phyloP scores from a whole-genome alignment of 148 eudicot species.

The Fagopyrum homotropicum region DNA sequence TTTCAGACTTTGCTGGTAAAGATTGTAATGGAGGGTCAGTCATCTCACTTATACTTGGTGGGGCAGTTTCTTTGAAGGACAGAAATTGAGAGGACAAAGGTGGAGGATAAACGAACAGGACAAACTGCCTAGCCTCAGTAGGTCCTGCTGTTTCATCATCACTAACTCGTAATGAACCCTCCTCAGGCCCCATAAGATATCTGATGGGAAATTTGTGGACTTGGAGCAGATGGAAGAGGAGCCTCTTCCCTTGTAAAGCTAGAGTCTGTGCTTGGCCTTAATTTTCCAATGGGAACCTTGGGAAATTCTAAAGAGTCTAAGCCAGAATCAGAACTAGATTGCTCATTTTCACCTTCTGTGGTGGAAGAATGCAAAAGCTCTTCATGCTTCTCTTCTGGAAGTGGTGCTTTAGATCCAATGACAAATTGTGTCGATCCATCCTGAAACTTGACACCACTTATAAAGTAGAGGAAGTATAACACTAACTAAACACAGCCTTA shows the following conservation, averaged over 20 bases:
- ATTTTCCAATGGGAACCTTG: constrained; percentile 64
- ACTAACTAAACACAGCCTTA: too few relatives aligned
- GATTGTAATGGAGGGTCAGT: not conserved
- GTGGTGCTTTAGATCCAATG: constrained; percentile 21
- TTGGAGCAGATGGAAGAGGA: constrained; percentile 54
- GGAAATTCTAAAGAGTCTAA: too few relatives aligned
- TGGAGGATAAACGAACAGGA: constrained; percentile 67
- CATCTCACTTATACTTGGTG: constrained; percentile 7
- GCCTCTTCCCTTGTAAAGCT: constrained; percentile 20
- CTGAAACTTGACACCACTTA: constrained; percentile 23
- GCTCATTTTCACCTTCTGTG: constrained; percentile 20
- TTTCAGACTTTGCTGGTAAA: constrained; percentile 25
- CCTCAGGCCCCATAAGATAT: constrained; percentile 20
- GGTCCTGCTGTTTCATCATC: not conserved
- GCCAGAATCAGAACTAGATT: constrained; percentile 53
- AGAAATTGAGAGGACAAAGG: constrained; percentile 23
- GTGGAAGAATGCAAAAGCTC: constrained; percentile 25
- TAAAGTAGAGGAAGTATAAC: not conserved
- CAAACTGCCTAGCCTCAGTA: constrained; percentile 44
- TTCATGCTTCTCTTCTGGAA: constrained; percentile 8
- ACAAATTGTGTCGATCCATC: constrained; percentile 68
- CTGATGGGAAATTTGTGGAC: constrained; percentile 30
- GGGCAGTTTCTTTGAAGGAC: constrained; percentile 26
- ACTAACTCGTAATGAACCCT: too few relatives aligned
- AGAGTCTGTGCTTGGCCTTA: constrained; percentile 31